Percentiles rank a stretch among this genome's conserved stretches.
Evolutionary conservation across 2,329 filamentous ascomycete species (phyloP).

Genomic region (Alternaria atra): DNA sequence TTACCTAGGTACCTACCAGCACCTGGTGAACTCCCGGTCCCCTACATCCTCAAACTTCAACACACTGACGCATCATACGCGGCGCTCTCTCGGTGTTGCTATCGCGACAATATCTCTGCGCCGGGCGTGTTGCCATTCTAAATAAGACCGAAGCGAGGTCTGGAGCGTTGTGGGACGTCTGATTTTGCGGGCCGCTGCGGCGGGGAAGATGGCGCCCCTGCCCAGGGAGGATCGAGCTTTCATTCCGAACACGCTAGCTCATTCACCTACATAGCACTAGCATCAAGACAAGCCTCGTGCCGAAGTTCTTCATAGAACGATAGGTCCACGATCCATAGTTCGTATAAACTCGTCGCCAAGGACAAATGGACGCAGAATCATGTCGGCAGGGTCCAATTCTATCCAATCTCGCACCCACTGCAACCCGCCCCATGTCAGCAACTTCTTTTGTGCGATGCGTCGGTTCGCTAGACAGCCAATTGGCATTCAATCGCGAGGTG

Average conservation of each 20-base stretch:
- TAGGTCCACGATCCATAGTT: not conserved
- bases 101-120: not conserved
- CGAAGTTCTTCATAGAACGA: not conserved
- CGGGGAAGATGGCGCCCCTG: not conserved
- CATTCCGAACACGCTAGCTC: not conserved
- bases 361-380: not conserved
- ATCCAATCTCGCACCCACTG: too few relatives aligned
- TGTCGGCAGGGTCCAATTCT: not conserved
- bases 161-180: not conserved
- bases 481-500: not conserved
- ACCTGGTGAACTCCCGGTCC: not conserved
- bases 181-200: not conserved
- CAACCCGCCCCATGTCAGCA: not conserved
- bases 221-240: not conserved
- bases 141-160: not conserved
- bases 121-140: not conserved
- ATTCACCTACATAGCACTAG: not conserved
- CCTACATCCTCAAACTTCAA: not conserved
- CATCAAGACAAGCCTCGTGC: not conserved
- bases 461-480: too few relatives aligned
- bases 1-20: not conserved
- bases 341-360: not conserved
- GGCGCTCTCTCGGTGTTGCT: not conserved
- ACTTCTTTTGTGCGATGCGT: too few relatives aligned
- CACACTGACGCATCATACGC: not conserved